phyloP scores from a whole-genome alignment of 2,329 filamentous ascomycete genomes.

The Neofusicoccum kwambonambiense region DNA sequence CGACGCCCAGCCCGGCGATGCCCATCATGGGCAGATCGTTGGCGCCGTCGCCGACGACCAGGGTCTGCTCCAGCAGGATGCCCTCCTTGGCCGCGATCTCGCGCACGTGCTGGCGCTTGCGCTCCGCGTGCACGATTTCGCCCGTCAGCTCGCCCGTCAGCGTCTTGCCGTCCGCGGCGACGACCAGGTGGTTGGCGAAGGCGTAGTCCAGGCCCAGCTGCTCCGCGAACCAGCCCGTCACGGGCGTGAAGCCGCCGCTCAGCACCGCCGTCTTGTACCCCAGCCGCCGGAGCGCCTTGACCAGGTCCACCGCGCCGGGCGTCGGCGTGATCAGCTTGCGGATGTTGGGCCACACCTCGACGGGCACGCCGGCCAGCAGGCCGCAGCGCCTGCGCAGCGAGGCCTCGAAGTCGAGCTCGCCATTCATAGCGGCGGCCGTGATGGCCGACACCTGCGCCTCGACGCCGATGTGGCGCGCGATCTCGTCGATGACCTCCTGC shows the following conservation, averaged over 20 bases:
- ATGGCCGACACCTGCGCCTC: conserved; percentile 73
- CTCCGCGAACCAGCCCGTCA: conserved; percentile 81
- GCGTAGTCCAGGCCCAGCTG: conserved; percentile 84
- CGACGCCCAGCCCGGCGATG: conserved; percentile 72
- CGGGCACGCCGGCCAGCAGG: conserved; percentile 77
- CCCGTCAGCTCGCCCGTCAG: conserved; percentile 73
- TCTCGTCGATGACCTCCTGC: conserved; percentile 95
- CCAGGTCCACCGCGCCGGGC: conserved; percentile 72
- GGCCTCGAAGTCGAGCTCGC: conserved; percentile 86
- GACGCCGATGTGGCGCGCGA: conserved; percentile 82
- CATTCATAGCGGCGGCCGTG: conserved; percentile 91
- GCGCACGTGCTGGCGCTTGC: conserved; percentile 69
- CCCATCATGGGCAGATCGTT: conserved; percentile 81
- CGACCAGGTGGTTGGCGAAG: conserved; percentile 78
- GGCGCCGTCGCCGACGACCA: conserved; percentile 78
- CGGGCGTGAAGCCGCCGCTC: conserved; percentile 86
- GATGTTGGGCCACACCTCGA: conserved; percentile 75
- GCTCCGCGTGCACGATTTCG: conserved; percentile 71
- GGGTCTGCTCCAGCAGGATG: conserved; percentile 63
- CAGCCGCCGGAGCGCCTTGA: conserved; percentile 70
- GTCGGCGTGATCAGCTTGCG: conserved; percentile 76
- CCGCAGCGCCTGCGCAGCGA: conserved; percentile 78
- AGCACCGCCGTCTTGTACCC: conserved; percentile 88
- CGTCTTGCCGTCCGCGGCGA: conserved; percentile 52
- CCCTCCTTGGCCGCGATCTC: conserved; percentile 69